phyloP scores from a whole-genome alignment of 2,329 filamentous ascomycete genomes.

The Alternaria brassicicola region DNA sequence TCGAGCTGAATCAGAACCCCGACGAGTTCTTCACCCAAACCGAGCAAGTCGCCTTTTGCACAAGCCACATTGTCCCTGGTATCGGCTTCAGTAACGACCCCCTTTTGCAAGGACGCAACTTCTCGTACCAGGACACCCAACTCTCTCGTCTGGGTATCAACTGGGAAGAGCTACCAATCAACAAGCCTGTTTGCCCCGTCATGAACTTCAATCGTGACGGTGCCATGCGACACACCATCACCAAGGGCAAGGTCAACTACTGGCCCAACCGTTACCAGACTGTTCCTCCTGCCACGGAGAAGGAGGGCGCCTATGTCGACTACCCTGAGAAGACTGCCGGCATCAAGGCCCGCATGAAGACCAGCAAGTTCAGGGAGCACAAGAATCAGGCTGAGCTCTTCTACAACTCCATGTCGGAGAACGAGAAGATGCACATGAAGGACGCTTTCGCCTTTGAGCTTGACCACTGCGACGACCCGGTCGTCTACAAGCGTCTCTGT shows the following conservation, averaged over 20 bases:
- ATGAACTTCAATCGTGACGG: conserved; percentile 81
- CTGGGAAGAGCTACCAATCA: conserved; percentile 79
- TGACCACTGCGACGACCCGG: conserved; percentile 79
- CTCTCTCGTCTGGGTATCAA: conserved; percentile 73
- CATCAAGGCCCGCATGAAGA: conserved; percentile 72
- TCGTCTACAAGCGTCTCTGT: conserved; percentile 75
- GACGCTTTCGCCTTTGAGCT: conserved; percentile 72
- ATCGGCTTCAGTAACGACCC: conserved; percentile 80
- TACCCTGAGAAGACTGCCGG: conserved; percentile 69
- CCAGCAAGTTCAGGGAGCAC: conserved; percentile 78
- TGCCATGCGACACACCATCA: conserved; percentile 73
- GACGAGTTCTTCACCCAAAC: conserved; percentile 84
- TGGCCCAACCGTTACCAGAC: conserved; percentile 75
- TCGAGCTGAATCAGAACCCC: conserved; percentile 79
- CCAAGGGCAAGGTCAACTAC: conserved; percentile 76
- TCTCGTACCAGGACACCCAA: conserved; percentile 71
- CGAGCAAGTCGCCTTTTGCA: conserved; percentile 84
- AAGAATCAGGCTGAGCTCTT: conserved; percentile 80
- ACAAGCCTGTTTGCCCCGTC: conserved; percentile 74
- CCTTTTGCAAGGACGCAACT: conserved; percentile 74
- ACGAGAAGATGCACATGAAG: conserved; percentile 69
- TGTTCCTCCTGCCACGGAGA: conserved; percentile 64
- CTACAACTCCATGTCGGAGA: conserved; percentile 74
- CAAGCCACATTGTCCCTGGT: conserved; percentile 77
- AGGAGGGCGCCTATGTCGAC: conserved; percentile 72